These are phyloP conservation scores for Tetrahymena borealis DNA, from an alignment of 73 alveolate species.

Conservation along the genomic window DNA sequence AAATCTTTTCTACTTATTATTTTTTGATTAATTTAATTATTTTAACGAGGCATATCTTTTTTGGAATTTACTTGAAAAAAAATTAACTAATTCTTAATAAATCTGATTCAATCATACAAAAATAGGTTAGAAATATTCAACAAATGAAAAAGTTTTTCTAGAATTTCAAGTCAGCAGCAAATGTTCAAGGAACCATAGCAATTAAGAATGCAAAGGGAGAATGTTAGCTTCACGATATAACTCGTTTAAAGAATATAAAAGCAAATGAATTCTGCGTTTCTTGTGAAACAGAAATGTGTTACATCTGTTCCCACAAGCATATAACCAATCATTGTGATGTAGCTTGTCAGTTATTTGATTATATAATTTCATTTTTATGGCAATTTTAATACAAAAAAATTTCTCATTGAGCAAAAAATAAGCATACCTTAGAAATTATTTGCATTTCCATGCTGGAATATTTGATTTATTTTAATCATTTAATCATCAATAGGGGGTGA, in stretches of 20 bases:
- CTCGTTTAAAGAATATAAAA: background rate
- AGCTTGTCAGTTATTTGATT: background rate
- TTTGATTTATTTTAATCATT: background rate
- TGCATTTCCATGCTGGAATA: no score
- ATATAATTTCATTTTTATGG: no score
- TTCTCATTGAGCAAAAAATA: no score
- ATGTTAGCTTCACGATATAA: background rate
- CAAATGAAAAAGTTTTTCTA: background rate
- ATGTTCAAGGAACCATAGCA: background rate
- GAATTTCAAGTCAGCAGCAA: background rate
- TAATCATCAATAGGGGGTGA: background rate
- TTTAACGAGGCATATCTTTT: background rate
- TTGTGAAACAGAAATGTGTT: background rate
- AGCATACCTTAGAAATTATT: no score
- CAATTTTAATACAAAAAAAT: no score
- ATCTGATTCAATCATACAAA: background rate
- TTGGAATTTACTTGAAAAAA: background rate
- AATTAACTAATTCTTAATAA: background rate
- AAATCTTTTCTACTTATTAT: no score
- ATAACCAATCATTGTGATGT: background rate
- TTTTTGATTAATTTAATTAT: no score
- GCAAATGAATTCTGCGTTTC: background rate
- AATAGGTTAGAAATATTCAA: background rate
- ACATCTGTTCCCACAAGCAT: background rate
- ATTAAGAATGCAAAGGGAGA: background rate